phyloP scores from a whole-genome alignment of 139 green algal species.

The Tetratostichococcus sp. region DNA sequence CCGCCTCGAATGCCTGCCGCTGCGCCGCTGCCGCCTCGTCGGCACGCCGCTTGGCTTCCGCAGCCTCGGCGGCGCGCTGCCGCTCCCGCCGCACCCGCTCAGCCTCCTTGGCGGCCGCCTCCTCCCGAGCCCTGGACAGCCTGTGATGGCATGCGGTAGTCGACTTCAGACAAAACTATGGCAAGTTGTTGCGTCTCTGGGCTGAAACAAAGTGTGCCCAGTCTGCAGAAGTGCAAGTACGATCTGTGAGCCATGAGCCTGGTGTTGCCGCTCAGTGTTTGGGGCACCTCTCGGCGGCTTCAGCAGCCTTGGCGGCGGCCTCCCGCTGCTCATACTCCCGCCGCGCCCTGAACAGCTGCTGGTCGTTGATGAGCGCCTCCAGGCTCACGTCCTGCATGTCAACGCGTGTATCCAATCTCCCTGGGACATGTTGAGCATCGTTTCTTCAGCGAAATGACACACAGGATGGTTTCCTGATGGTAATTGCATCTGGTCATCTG shows the following conservation, averaged over 20 bases:
- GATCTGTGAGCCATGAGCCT: too few species aligned
- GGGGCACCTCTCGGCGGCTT: neutral
- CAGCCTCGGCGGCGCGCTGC: neutral
- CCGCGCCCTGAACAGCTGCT: neutral
- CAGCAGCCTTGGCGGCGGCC: neutral
- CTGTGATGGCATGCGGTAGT: neutral
- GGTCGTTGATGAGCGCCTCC: neutral
- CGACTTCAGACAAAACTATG: too few species aligned
- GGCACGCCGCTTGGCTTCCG: neutral
- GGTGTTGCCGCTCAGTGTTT: too few species aligned
- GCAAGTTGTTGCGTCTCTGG: too few species aligned
- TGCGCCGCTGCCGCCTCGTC: neutral
- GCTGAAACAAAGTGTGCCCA: too few species aligned
- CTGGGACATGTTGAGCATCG: too few species aligned
- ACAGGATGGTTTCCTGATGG: too few species aligned
- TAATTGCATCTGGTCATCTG: too few species aligned
- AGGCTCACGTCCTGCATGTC: neutral
- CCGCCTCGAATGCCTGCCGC: conserved; percentile 1
- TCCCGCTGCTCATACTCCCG: neutral
- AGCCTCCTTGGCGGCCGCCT: neutral
- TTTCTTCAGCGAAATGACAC: too few species aligned
- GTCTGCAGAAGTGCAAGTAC: too few species aligned
- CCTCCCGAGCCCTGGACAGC: neutral
- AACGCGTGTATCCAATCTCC: neutral
- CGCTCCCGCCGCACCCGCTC: neutral